Evolutionary conservation across 306 rosid species (phyloP).

Genomic region (Spatholobus suberectus): DNA sequence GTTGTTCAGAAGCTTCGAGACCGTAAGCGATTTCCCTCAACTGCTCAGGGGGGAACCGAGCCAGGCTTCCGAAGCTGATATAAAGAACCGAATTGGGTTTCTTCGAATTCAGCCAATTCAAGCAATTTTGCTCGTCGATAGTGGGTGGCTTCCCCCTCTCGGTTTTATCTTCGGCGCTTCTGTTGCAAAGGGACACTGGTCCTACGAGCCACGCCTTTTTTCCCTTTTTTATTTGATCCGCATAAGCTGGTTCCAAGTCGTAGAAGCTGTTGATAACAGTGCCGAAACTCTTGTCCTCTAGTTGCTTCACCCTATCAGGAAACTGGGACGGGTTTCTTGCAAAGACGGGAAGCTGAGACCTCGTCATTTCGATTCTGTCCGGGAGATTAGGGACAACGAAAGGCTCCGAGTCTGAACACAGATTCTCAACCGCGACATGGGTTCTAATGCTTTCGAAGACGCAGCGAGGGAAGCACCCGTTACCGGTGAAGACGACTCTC

Average conservation of each 20-base stretch:
- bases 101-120: slow-evolving; percentile 62
- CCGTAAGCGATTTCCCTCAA: slow-evolving; percentile 64
- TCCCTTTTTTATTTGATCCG: slow-evolving; percentile 45
- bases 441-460: slow-evolving; percentile 37
- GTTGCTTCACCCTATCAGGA: neutral
- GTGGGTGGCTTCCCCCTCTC: slow-evolving; percentile 55
- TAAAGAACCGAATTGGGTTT: slow-evolving; percentile 65
- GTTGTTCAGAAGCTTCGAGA: slow-evolving; percentile 57
- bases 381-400: slow-evolving; percentile 60
- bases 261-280: slow-evolving; percentile 62
- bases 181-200: slow-evolving; percentile 65
- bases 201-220: slow-evolving; percentile 64
- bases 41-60: slow-evolving; percentile 46
- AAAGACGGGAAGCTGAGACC: slow-evolving; percentile 58
- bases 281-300: slow-evolving; percentile 55
- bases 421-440: slow-evolving; percentile 37
- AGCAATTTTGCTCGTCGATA: slow-evolving; percentile 51
- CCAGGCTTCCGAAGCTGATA: slow-evolving; percentile 64
- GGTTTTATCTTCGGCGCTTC: slow-evolving; percentile 45
- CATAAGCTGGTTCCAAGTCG: slow-evolving; percentile 60
- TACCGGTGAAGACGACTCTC: slow-evolving; percentile 54
- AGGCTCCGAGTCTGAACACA: slow-evolving; percentile 52
- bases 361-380: slow-evolving; percentile 50
- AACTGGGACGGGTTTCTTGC: slow-evolving; percentile 28
- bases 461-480: slow-evolving; percentile 63